These are phyloP conservation scores for Polytolypa hystricis DNA, from an alignment of 2,329 filamentous ascomycete species.

Conservation along the genomic window DNA sequence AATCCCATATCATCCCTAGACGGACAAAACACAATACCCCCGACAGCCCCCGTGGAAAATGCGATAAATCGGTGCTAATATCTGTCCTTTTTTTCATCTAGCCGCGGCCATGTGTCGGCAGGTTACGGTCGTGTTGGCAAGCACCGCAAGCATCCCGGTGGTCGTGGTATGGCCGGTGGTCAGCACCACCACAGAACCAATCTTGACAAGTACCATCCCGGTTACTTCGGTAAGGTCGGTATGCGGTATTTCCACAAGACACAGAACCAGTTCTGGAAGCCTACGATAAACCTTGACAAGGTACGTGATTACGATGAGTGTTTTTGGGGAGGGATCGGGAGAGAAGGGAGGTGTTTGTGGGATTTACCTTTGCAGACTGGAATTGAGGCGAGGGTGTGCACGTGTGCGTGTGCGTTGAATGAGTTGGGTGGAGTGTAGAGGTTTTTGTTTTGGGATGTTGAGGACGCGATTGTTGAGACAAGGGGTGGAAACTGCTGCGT, in stretches of 20 bases:
- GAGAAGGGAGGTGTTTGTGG: not conserved
- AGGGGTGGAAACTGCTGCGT: conserved; percentile 6
- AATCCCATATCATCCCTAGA: not conserved
- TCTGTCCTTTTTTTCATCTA: conserved; percentile 28
- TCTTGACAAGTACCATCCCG: conserved; percentile 87
- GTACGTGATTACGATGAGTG: conserved; percentile 38
- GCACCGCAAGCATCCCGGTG: conserved; percentile 85
- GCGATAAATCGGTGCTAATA: conserved; percentile 1
- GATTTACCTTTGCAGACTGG: not conserved
- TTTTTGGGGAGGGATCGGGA: not conserved
- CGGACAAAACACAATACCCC: not conserved
- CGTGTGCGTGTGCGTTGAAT: not conserved
- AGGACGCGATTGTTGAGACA: not conserved
- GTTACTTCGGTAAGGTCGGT: conserved; percentile 98
- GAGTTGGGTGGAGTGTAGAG: not conserved
- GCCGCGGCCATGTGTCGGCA: conserved; percentile 95
- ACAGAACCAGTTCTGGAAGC: conserved; percentile 96
- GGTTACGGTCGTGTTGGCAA: conserved; percentile 98
- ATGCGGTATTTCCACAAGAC: conserved; percentile 97
- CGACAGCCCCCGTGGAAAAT: not conserved
- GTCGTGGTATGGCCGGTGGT: conserved; percentile 87
- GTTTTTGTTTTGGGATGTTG: not conserved
- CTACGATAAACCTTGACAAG: conserved; percentile 98
- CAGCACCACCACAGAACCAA: conserved; percentile 97
- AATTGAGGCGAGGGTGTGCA: not conserved